Base-by-base conservation (phyloP, 805 yeast genomes). In the Ogataea paradorogensis region DNA sequence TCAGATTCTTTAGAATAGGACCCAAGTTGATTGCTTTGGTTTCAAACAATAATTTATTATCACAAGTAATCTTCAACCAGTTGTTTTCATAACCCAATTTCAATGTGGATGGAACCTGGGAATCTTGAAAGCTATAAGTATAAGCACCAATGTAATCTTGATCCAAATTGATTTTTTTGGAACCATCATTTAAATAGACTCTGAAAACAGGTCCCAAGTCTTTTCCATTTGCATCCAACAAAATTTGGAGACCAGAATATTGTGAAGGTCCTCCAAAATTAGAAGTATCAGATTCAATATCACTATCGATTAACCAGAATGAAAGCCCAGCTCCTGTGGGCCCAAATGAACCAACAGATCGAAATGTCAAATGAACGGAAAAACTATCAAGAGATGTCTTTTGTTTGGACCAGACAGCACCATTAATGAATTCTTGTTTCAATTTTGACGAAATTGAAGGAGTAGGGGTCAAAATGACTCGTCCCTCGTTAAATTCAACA, bases 51-150 rank as follows among this genome's bases (percentile, higher is more conserved):
- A 84, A 67, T 50, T 73, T 77, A 58, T 84, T 84, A 59, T 84
- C 87, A 35, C 82, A 65, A 46, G 84, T 87, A n/a, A 84, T 70
- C 48, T 82, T 80, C 43, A 74, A 59, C 28, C 63, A 56, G 7
- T 52, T 50, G 4, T 47, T 44, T 16, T 77, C 73, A 51, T 82
- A 82, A 7, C 82, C 76, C 10, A 84, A 48, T 61, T 88, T 75
- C n/a, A 83, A 38, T 1, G 85, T 81, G 16, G 75, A 66, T 9
- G 95, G 95, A 5, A 83, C 85, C 46, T 76, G 76, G 0, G 87
- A 76, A 50, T 78, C 80, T 56, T 83, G 82, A 50, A 75, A 84
- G 26, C 59, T 58, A 31, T 66, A 51, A 9, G 59, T 42, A 30
- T 66, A 61, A 1, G 63, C 63, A 9, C 63, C 66, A 15, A 60